Evolutionary conservation across 1,284 basidiomycete species (phyloP), one percentile per base, ranked within the genome.

Genomic region (Trichosporon inkin): DNA sequence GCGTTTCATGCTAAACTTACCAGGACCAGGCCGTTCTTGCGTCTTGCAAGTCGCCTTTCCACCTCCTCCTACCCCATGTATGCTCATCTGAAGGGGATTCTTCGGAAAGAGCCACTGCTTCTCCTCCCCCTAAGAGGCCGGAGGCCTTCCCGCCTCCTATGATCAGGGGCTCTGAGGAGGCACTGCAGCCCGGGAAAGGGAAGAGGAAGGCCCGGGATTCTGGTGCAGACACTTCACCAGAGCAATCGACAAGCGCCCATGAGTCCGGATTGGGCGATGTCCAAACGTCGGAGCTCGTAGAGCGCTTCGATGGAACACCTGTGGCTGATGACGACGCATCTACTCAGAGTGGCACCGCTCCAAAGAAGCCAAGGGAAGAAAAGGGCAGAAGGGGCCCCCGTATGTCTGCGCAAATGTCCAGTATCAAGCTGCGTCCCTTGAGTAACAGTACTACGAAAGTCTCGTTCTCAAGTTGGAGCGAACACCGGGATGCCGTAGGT

Each of bases 401-500:
- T 3, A 3, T 19, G 19, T 22, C 28, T 28, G 44, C 14, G 10
- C 13, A 22, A 10, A 24, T 24, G 16, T 32, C 44, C 2, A 22
- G 44, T 16, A n/a, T 49, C 44, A 49, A 49, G 44, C 22, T 49
- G 13, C 22, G 44, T 7, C 16, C 44, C 24, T 32, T 49, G 16
- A 49, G 4, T 7, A 24, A 13, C 10, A 14, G 22, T 10, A 28
- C 44, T 3, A 6, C 24, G 6, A 22, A 17, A 3, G 28, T 38
- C 20, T 20, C 35, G 13, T 20, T 13, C 17, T 39, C 55, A 16
- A 41, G 51, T 7, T 73, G 69, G 64, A 60, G 52, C 3, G 70
- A 71, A 39, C 75, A 77, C 56, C 64, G 69, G 5, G 74, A 77
- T 65, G 56, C 61, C 8, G 70, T 71, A 47, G 63, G 68, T 64